Evolutionary conservation across 441 rosid species (phyloP).

Genomic region (Euphorbia celastroides): DNA sequence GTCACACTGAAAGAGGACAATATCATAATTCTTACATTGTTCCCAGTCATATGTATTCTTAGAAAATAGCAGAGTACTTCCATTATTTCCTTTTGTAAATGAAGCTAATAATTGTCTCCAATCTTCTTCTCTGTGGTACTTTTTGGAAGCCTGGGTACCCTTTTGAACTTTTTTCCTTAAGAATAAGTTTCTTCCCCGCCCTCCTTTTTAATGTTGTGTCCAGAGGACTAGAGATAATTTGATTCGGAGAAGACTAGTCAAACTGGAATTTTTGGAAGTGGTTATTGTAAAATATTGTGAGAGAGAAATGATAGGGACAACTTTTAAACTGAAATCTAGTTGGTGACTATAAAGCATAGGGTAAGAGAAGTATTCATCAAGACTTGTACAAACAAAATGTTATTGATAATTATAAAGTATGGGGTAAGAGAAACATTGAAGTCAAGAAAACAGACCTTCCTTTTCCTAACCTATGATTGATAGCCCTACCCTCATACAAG

Average conservation of each 20-base stretch:
- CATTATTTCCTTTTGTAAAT: background rate
- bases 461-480: background rate
- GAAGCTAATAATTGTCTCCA: background rate
- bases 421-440: background rate
- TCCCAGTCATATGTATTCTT: background rate
- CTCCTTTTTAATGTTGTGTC: background rate
- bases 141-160: background rate
- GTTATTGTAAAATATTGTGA: background rate
- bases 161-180: background rate
- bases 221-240: background rate
- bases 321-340: background rate
- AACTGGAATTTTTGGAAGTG: background rate
- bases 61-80: background rate
- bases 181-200: background rate
- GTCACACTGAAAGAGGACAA: background rate
- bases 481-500: background rate
- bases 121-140: background rate
- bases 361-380: slow-evolving; percentile 4
- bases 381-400: background rate
- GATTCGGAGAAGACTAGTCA: background rate
- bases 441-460: slow-evolving; percentile 1
- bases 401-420: background rate
- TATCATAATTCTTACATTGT: background rate
- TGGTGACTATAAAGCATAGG: background rate
- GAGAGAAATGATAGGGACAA: background rate